phyloP scores from a whole-genome alignment of 2,329 filamentous ascomycete species.

The Neopestalotiopsis sp. region DNA sequence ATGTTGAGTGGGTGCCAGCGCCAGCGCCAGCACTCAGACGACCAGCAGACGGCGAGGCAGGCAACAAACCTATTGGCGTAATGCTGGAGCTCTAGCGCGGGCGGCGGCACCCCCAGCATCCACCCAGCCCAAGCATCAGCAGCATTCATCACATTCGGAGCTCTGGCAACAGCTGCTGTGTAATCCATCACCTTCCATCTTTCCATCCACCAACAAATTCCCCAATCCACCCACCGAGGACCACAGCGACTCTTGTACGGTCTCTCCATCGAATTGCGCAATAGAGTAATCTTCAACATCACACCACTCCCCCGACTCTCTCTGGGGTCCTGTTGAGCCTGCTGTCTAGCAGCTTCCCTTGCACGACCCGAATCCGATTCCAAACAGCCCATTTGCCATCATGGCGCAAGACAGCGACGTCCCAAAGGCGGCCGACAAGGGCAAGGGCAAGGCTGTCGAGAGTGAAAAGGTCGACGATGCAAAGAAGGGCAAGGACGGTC shows the following conservation, averaged over 20 bases:
- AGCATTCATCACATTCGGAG: conserved; percentile 6
- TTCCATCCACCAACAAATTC: conserved; percentile 18
- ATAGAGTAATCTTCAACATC: neutral
- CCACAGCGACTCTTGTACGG: neutral
- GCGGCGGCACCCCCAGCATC: neutral
- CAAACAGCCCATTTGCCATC: conserved; percentile 40
- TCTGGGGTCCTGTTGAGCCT: neutral
- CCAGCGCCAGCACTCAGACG: neutral
- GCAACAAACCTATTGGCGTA: neutral
- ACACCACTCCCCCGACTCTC: neutral
- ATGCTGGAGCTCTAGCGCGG: conserved; percentile 10
- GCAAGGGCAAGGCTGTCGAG: conserved; percentile 84
- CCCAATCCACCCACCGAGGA: neutral
- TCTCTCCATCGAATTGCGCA: neutral
- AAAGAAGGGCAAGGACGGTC: conserved; percentile 69
- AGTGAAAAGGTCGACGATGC: conserved; percentile 25
- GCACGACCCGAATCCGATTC: neutral
- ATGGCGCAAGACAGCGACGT: conserved; percentile 96
- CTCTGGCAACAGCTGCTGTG: conserved; percentile 23
- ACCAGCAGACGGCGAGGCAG: neutral
- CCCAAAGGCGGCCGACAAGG: conserved; percentile 86
- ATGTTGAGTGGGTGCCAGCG: neutral
- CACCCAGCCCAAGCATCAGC: conserved; percentile 1
- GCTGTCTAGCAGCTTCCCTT: conserved; percentile 4
- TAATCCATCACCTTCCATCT: conserved; percentile 22